Percentiles rank a stretch among this genome's conserved stretches.
These are phyloP conservation scores for Metschnikowia vanudenii DNA, from an alignment of 805 yeast genomes.

Conservation along the genomic window DNA sequence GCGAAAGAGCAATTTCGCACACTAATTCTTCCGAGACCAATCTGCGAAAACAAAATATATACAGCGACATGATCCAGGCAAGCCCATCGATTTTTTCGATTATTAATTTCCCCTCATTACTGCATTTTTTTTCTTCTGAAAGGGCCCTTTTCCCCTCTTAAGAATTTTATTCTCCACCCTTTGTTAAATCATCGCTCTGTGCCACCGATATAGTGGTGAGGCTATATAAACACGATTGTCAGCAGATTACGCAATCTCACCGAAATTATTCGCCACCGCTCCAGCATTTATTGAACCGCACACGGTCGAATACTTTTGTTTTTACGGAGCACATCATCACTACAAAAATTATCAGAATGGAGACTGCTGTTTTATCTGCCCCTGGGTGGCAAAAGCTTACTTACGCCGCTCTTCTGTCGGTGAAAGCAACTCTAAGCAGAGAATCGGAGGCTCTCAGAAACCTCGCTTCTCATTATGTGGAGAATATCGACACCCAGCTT, in stretches of 20 bases:
- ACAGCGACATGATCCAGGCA: not conserved
- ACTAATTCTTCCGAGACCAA: slow-evolving; percentile 1
- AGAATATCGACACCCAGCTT: slow-evolving; percentile 44
- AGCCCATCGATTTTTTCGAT: not conserved
- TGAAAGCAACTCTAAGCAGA: slow-evolving; percentile 38
- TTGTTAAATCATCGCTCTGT: not conserved
- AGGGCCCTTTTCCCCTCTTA: not conserved
- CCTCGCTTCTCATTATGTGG: slow-evolving; percentile 45
- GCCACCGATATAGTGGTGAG: not conserved
- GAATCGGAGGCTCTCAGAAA: slow-evolving; percentile 50
- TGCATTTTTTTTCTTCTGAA: not conserved
- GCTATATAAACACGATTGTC: slow-evolving; percentile 2
- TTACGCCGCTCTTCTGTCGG: slow-evolving; percentile 31
- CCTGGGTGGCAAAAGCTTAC: slow-evolving; percentile 14
- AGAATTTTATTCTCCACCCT: no score
- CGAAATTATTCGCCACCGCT: slow-evolving; percentile 5
- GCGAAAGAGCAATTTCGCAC: slow-evolving; percentile 8
- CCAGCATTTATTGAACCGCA: slow-evolving; percentile 4
- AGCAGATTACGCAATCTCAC: slow-evolving; percentile 7
- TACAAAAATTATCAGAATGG: not conserved
- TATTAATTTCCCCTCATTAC: no score
- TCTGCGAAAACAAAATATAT: not conserved
- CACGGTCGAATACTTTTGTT: not conserved
- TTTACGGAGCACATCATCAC: not conserved
- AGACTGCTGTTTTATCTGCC: slow-evolving; percentile 1